A percentile compares a stretch with the other conserved stretches of the same genome.
phyloP scores from a whole-genome alignment of 176 grass and related monocot species.

The Aegilops longissima region DNA sequence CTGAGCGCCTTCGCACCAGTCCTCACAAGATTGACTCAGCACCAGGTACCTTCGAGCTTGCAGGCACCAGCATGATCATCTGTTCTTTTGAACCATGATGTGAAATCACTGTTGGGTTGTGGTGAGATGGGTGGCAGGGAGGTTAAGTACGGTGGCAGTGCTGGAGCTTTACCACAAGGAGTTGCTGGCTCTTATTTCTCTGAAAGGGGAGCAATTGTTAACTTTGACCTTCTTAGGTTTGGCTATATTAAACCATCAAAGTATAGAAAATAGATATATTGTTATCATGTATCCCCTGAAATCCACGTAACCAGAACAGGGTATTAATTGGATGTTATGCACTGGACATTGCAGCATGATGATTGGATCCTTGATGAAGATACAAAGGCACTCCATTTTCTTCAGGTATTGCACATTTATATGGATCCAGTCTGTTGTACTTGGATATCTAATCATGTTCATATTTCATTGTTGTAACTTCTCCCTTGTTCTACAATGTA shows the following conservation, averaged over 20 bases:
- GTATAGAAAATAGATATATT: background rate
- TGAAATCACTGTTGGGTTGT: too few species aligned
- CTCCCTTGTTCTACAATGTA: background rate
- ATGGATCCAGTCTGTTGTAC: constrained; percentile 11
- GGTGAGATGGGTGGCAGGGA: background rate
- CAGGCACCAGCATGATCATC: too few species aligned
- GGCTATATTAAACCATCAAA: background rate
- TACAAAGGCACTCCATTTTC: constrained; percentile 76
- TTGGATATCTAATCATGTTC: background rate
- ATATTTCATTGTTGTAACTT: constrained; percentile 7
- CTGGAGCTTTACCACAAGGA: background rate
- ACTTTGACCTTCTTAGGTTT: background rate
- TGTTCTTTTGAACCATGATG: too few species aligned
- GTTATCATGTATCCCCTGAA: constrained; percentile 20
- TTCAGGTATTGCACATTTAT: constrained; percentile 52
- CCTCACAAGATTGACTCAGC: too few species aligned
- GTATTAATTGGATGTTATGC: constrained; percentile 18
- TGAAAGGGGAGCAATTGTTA: background rate
- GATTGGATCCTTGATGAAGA: constrained; percentile 92
- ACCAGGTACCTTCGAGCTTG: too few species aligned
- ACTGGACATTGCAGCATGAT: constrained; percentile 66
- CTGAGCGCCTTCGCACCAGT: too few species aligned
- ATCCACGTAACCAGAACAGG: background rate
- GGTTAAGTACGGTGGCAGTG: background rate
- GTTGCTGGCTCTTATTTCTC: background rate